Conservation (phyloP, 2,329 filamentous ascomycete genomes). For the Penicillium glabrum region DNA sequence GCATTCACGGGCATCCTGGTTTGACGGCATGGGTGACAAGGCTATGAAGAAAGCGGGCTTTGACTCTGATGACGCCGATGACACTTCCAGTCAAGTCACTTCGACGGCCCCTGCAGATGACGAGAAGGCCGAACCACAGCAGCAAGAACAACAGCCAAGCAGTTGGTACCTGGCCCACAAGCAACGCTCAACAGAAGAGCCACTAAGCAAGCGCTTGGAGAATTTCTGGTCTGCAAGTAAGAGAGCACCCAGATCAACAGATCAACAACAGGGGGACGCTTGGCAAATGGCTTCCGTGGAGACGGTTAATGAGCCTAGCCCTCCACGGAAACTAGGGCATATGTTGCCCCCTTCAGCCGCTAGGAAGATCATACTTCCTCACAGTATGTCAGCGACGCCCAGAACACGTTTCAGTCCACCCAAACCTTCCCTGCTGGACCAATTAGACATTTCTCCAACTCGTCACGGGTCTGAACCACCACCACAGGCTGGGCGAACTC, state of each 20-base stretch:
- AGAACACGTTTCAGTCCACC: constrained; percentile 42
- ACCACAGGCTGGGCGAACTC: constrained; percentile 24
- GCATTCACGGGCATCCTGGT: constrained; percentile 33
- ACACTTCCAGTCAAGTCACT: constrained; percentile 30
- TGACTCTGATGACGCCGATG: constrained; percentile 34
- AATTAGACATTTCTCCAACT: constrained; percentile 38
- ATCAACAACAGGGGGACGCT: constrained; percentile 17
- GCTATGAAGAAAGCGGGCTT: constrained; percentile 38
- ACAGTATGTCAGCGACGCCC: constrained; percentile 35
- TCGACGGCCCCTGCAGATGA: constrained; percentile 32
- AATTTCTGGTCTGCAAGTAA: constrained; percentile 40
- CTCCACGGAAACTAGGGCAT: constrained; percentile 24
- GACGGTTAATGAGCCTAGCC: constrained; percentile 12
- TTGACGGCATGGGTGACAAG: constrained; percentile 35
- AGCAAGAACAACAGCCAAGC: constrained; percentile 9
- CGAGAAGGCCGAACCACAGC: constrained; percentile 26
- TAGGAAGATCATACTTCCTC: constrained; percentile 35
- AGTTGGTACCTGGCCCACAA: constrained; percentile 31
- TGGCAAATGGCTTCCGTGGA: constrained; percentile 14
- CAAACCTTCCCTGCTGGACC: constrained; percentile 40
- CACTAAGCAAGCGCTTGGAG: constrained; percentile 38
- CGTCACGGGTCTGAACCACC: constrained; percentile 31
- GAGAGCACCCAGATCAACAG: constrained; percentile 22
- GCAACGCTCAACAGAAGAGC: constrained; percentile 29
- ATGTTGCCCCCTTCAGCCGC: constrained; percentile 23